Conservation (phyloP, 1,139 yeast genomes). For the Sugiyamaella castrensis region DNA sequence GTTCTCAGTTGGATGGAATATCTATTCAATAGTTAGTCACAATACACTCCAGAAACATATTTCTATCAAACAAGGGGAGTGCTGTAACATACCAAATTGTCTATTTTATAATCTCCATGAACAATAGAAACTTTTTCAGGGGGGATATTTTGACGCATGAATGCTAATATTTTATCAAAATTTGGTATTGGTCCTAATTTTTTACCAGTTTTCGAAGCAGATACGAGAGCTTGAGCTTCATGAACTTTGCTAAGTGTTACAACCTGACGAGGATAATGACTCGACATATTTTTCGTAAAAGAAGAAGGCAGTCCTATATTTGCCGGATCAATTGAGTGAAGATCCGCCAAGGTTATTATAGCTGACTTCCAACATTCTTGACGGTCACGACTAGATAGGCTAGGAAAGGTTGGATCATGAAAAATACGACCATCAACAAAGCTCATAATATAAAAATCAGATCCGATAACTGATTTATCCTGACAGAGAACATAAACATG, state of each 20-base stretch:
- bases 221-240: slow-evolving; percentile 45
- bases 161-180: slow-evolving; percentile 45
- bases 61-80: no score
- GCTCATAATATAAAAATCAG: slow-evolving; percentile 64
- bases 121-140: slow-evolving; percentile 49
- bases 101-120: slow-evolving; percentile 70
- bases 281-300: slow-evolving; percentile 45
- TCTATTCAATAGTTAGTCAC: slow-evolving; percentile 15
- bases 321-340: slow-evolving; percentile 52
- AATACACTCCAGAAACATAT: no score
- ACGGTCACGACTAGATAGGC: slow-evolving; percentile 32
- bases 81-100: slow-evolving; percentile 41
- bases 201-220: slow-evolving; percentile 33
- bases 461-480: slow-evolving; percentile 64
- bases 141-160: slow-evolving; percentile 52
- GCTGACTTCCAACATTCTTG: slow-evolving; percentile 49
- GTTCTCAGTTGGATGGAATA: slow-evolving; percentile 52
- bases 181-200: slow-evolving; percentile 52
- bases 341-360: slow-evolving; percentile 49
- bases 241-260: slow-evolving; percentile 50
- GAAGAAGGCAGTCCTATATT: slow-evolving; percentile 42
- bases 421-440: slow-evolving; percentile 58
- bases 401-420: slow-evolving; percentile 53
- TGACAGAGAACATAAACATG: slow-evolving; percentile 63
- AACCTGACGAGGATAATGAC: slow-evolving; percentile 57